phyloP scores from a whole-genome alignment of 306 rosid genomes.

The Cucumis sativus region DNA sequence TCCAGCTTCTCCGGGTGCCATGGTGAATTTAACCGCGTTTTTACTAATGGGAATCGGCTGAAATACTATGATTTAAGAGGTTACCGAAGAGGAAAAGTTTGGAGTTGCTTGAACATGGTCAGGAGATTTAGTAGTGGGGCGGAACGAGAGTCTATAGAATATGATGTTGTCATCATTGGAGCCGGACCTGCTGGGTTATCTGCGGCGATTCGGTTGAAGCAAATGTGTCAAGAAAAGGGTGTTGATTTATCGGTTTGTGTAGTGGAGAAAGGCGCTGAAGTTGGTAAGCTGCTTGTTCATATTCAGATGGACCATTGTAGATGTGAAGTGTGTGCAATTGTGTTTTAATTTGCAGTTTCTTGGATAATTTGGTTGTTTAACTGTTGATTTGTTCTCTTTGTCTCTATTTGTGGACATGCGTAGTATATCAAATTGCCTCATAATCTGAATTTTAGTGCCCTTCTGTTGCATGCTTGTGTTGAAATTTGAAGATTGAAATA shows the following conservation, averaged over 20 bases:
- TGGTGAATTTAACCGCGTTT: neutral
- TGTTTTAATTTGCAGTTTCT: neutral
- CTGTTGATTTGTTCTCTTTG: neutral
- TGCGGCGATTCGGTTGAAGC: slow-evolving; percentile 79
- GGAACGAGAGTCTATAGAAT: slow-evolving; percentile 55
- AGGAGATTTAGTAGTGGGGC: slow-evolving; percentile 36
- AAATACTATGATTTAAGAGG: neutral
- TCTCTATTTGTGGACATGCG: neutral
- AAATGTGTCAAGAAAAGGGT: slow-evolving; percentile 46
- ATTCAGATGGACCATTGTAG: neutral
- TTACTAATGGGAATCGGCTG: slow-evolving; percentile 14
- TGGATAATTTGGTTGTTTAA: neutral
- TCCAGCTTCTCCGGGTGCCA: slow-evolving; percentile 9
- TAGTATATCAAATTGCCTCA: neutral
- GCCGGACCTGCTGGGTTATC: slow-evolving; percentile 97
- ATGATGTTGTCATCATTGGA: slow-evolving; percentile 88
- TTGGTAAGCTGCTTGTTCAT: slow-evolving; percentile 35
- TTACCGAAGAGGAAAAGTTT: neutral
- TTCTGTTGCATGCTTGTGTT: neutral
- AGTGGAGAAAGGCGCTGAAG: slow-evolving; percentile 87
- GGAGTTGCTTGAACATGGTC: neutral
- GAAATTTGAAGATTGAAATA: neutral
- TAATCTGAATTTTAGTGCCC: neutral
- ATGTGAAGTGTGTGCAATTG: neutral
- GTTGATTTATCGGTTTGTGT: slow-evolving; percentile 74